Conservation (phyloP, 2,329 filamentous ascomycete species). For the Ophiostoma triangulosporum region DNA sequence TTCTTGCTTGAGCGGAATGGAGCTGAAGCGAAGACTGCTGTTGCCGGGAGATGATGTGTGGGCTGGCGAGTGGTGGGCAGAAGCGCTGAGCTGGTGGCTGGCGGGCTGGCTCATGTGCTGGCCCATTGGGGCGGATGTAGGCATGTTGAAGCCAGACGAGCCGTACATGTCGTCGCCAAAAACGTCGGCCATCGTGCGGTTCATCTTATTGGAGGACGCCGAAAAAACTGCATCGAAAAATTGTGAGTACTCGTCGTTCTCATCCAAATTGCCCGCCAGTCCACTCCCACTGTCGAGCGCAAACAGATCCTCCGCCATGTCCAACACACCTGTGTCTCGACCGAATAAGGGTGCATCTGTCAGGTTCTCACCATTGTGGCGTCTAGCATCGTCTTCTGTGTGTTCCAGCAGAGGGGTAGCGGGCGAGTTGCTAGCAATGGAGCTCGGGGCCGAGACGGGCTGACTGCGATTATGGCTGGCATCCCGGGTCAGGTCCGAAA, state of each 20-base stretch:
- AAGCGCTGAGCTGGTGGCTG: slow-evolving; percentile 45
- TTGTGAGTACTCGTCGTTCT: slow-evolving; percentile 53
- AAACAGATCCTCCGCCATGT: slow-evolving; percentile 3
- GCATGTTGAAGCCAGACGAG: slow-evolving; percentile 42
- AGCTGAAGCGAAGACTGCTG: slow-evolving; percentile 20
- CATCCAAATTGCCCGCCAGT: slow-evolving; percentile 3
- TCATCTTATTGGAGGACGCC: slow-evolving; percentile 56
- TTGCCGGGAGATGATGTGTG: slow-evolving; percentile 16
- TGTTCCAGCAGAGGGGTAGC: slow-evolving; percentile 40
- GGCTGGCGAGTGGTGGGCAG: slow-evolving; percentile 29
- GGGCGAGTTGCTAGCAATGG: slow-evolving; percentile 44
- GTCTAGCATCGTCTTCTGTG: slow-evolving; percentile 31
- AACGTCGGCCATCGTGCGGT: slow-evolving; percentile 74
- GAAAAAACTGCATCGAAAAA: slow-evolving; percentile 42
- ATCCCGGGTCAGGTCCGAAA: slow-evolving; percentile 27
- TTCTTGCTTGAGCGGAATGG: slow-evolving; percentile 41
- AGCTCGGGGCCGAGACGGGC: slow-evolving; percentile 44
- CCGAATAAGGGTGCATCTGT: not conserved
- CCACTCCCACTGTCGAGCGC: slow-evolving; percentile 15
- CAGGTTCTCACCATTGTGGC: slow-evolving; percentile 39
- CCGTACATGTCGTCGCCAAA: slow-evolving; percentile 79
- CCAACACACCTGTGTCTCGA: not conserved
- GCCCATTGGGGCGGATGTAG: slow-evolving; percentile 33
- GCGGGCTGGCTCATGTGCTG: slow-evolving; percentile 57
- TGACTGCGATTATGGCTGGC: slow-evolving; percentile 28